Base-by-base conservation (phyloP, 2,329 filamentous ascomycete genomes). In the Pseudogymnoascus sp. region DNA sequence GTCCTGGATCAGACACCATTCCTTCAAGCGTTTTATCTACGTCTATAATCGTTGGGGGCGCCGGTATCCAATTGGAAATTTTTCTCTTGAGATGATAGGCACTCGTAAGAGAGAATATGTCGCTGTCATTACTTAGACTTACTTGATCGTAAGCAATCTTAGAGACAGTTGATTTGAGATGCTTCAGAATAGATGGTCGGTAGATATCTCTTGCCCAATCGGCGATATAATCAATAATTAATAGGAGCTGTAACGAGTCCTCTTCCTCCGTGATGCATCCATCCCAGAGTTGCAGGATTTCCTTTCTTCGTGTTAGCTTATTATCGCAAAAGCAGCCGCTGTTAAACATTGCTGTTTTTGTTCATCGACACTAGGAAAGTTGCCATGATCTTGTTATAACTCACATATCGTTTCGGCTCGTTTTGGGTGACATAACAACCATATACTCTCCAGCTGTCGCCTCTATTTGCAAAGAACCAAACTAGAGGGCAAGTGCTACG, bases 121-220 rank as follows among this genome's bases (percentile, higher is more conserved):
- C 43, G 43, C 43, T 48, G 43, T 25, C 43, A 4, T 48, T 23
- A 13, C 11, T 48, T 7, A 48, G 19, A 6, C 43, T 25, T 25
- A 48, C 43, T n/a, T 25, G 43, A 25, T 25, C 43, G 21, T 25
- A 48, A 48, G 43, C 19, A 25, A 48, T 48, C 25, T 48, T 25
- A 2, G 11, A 23, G 43, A 48, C 43, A 1, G 19, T 48, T 25
- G 43, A 48, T 48, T 23, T 48, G 5, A 48, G 43, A 48, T 48
- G 43, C 21, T 25, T 48, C 43, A 48, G 11, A 25, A 66, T 48
- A 64, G 61, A 61, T 54, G 61, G 63, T 41, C 72, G 67, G 31
- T 72, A 71, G 25, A 70, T 66, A 62, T 73, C 70, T 23, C 72
- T 66, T n/a, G 72, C 72, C 72, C 72, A 74, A 60, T 74, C 71